These are phyloP conservation scores for Apiospora pterosperma DNA, from an alignment of 2,329 filamentous ascomycete species.

Conservation along the genomic window DNA sequence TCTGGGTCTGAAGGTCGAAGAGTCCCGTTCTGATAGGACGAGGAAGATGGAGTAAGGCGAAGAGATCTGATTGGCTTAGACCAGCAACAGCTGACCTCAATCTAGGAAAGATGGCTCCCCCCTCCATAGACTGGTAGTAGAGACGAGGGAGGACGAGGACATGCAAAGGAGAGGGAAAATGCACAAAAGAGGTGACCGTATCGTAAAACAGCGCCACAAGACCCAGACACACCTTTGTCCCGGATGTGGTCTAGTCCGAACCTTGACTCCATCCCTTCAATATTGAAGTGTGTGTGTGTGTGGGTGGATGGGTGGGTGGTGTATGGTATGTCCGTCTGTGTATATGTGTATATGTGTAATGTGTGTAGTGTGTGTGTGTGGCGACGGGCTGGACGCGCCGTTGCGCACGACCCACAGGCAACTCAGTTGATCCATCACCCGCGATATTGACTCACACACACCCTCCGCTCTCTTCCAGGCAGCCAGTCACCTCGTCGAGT, in stretches of 20 bases:
- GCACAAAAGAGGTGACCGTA: not conserved
- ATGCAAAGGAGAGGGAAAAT: not conserved
- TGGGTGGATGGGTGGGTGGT: no score
- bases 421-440: slow-evolving; percentile 1
- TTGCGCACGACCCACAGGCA: not conserved
- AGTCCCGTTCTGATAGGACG: not conserved
- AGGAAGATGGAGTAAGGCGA: not conserved
- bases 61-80: not conserved
- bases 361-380: not conserved
- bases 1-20: not conserved
- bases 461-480: not conserved
- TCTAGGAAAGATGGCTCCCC: not conserved
- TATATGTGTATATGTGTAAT: not conserved
- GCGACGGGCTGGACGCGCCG: not conserved
- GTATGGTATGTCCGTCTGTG: no score
- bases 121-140: not conserved
- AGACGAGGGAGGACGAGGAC: not conserved
- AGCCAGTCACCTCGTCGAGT: not conserved
- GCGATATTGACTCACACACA: slow-evolving; percentile 2
- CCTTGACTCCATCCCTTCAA: not conserved
- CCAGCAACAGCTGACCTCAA: not conserved
- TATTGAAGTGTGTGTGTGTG: not conserved
- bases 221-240: not conserved
- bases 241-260: not conserved
- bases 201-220: not conserved